Evolutionary conservation across 139 green algal genomes (phyloP).

Genomic region (Tetradesmus lagerheimii): DNA sequence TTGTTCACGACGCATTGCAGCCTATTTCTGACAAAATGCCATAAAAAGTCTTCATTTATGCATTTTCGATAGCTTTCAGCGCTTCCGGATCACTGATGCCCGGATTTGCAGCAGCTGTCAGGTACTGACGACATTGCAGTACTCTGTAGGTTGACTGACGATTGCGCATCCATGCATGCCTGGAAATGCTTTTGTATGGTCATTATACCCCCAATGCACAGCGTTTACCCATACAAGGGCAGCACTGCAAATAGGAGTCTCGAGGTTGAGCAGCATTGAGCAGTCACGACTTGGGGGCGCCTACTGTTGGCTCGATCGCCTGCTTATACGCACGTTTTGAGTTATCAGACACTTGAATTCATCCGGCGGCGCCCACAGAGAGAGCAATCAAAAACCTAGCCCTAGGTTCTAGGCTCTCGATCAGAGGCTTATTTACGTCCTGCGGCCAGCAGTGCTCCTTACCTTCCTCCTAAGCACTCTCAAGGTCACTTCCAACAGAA

Average conservation of each 20-base stretch:
- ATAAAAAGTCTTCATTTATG: no score
- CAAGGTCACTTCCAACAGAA: background rate
- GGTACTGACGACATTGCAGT: background rate
- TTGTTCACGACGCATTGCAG: background rate
- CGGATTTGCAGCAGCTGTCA: background rate
- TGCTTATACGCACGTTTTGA: background rate
- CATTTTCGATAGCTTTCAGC: no score
- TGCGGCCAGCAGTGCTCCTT: background rate
- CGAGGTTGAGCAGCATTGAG: background rate
- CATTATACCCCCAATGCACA: background rate
- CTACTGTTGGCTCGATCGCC: background rate
- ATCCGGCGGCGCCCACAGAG: background rate
- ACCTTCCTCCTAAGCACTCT: background rate
- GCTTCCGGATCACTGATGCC: background rate
- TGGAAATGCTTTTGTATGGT: background rate
- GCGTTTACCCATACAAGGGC: background rate
- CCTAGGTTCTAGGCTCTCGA: background rate
- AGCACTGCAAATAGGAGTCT: background rate
- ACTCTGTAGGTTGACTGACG: background rate
- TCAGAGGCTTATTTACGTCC: conserved; percentile 6
- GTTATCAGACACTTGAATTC: background rate
- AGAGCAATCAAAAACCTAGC: background rate
- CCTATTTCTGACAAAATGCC: no score
- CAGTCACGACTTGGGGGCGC: no score
- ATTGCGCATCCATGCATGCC: background rate